Conservation (phyloP, 495 filamentous ascomycete genomes). For the Penicillium odoratum region DNA sequence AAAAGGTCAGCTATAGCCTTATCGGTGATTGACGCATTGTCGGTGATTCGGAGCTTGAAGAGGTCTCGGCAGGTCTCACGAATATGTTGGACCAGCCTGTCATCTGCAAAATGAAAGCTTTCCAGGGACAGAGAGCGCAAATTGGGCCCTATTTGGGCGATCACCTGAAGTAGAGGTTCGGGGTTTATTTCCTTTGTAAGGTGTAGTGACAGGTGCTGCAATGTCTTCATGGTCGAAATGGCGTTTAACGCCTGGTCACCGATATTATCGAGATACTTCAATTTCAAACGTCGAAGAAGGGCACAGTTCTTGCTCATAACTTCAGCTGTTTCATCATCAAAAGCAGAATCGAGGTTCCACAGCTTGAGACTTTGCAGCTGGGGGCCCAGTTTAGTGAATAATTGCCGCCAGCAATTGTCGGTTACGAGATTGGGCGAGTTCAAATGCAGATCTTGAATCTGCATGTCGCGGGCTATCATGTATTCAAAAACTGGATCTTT, state of each 20-base stretch:
- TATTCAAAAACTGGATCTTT: constrained; percentile 80
- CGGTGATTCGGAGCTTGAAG: constrained; percentile 72
- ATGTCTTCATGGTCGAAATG: constrained; percentile 55
- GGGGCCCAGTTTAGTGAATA: constrained; percentile 61
- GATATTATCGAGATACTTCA: constrained; percentile 58
- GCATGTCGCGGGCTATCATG: constrained; percentile 65
- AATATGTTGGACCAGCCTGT: constrained; percentile 62
- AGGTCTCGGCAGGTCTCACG: constrained; percentile 66
- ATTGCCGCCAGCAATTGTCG: constrained; percentile 66
- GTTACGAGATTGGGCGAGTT: constrained; percentile 78
- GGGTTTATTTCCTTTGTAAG: constrained; percentile 56
- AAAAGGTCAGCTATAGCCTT: constrained; percentile 70
- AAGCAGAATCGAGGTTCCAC: constrained; percentile 65
- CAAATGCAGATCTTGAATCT: constrained; percentile 63
- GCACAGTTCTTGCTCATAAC: constrained; percentile 59
- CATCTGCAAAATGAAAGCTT: constrained; percentile 55
- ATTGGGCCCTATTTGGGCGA: constrained; percentile 57
- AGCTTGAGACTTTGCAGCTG: constrained; percentile 67
- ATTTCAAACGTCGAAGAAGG: constrained; percentile 69
- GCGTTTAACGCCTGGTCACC: constrained; percentile 46
- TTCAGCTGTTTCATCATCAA: constrained; percentile 66
- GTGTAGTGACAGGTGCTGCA: constrained; percentile 73
- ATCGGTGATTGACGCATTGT: constrained; percentile 73
- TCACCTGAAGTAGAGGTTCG: constrained; percentile 56
- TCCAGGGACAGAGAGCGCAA: constrained; percentile 74